Base-by-base conservation (phyloP, 495 filamentous ascomycete species). In the Platismatia glauca region DNA sequence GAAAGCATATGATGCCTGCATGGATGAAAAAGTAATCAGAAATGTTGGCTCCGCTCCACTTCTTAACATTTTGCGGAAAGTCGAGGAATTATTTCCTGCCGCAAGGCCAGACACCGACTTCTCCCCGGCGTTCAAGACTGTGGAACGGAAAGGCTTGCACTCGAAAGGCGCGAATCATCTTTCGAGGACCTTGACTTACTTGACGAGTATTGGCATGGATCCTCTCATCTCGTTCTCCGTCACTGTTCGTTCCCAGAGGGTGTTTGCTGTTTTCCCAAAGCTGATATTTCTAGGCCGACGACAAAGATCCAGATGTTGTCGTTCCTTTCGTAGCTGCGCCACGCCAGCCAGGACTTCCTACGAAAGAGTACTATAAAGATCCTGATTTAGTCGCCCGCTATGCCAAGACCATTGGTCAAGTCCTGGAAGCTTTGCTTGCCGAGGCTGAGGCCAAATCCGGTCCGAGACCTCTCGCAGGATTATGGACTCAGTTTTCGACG, bases 331-430 rank as follows among this genome's bases (percentile, higher is more conserved):
- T 84, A 24, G 77, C 73, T 9, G 81, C 81, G 20, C 82, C 82
- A 48, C 69, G 71, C 1, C 66, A 71, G 53, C 82, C 84, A 66
- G 82, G 83, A 18, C 78, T 89, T 34, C 83, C 85, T 27, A 79
- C 84, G 3, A 82, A 84, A 60, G 83, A 87, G 66, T 86, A 84
- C 64, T 89, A 88, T 62, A 77, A 83, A 58, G 80, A 86, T 62
- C 76, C 78, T 0, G 69, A 81, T 24, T 72, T 79, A 7, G 73
- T 88, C 24, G 70, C 71, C 37, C 73, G 79, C 20, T 89, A 87
- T 66, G 74, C 78, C 52, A 37, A 65, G 5, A 79, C 79, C 52
- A 68, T 84, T n/a, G 76, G 76, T 57, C 63, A 74, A 41, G 74
- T 81, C 6, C 69, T 82, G 35, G 67, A 66, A 65, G 64, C 46